A percentile compares a stretch with the other conserved stretches of the same genome.
These are phyloP conservation scores for Fusarium multiceps DNA, from an alignment of 2,329 filamentous ascomycete species.

Conservation along the genomic window DNA sequence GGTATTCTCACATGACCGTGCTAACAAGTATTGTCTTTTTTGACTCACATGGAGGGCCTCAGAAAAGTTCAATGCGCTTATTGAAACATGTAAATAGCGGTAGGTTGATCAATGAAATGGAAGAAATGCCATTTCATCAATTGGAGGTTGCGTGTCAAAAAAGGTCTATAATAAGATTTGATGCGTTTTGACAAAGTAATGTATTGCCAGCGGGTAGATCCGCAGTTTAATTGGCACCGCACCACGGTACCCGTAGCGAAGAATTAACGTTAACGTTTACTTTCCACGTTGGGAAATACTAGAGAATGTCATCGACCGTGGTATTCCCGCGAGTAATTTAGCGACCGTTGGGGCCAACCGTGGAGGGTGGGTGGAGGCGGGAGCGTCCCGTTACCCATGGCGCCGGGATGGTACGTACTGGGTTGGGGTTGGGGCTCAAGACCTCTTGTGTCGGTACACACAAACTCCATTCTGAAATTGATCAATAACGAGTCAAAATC, in stretches of 20 bases:
- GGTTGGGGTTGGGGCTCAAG: slow-evolving; percentile 36
- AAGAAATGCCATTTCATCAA: slow-evolving; percentile 1
- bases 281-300: slow-evolving; percentile 36
- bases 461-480: slow-evolving; percentile 20
- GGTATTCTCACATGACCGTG: slow-evolving; percentile 31
- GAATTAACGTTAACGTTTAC: slow-evolving; percentile 23
- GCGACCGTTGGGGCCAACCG: slow-evolving; percentile 25
- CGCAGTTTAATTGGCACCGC: slow-evolving; percentile 31
- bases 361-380: slow-evolving; percentile 24
- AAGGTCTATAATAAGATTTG: neutral
- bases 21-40: slow-evolving; percentile 9
- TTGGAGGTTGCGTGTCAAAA: neutral
- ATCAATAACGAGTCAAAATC: slow-evolving; percentile 4
- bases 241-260: neutral
- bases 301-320: slow-evolving; percentile 24
- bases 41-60: slow-evolving; percentile 39
- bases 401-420: slow-evolving; percentile 29
- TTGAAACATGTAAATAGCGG: slow-evolving; percentile 12
- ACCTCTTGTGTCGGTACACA: slow-evolving; percentile 35
- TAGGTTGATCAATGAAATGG: neutral
- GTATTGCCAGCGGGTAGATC: slow-evolving; percentile 37
- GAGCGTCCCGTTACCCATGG: slow-evolving; percentile 22
- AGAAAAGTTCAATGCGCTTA: slow-evolving; percentile 23
- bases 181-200: slow-evolving; percentile 9
- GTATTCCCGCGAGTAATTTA: slow-evolving; percentile 27